Percentiles rank a stretch among this genome's conserved stretches.
phyloP scores from a whole-genome alignment of 1,284 basidiomycete species.

The Leccinum colubrinum region DNA sequence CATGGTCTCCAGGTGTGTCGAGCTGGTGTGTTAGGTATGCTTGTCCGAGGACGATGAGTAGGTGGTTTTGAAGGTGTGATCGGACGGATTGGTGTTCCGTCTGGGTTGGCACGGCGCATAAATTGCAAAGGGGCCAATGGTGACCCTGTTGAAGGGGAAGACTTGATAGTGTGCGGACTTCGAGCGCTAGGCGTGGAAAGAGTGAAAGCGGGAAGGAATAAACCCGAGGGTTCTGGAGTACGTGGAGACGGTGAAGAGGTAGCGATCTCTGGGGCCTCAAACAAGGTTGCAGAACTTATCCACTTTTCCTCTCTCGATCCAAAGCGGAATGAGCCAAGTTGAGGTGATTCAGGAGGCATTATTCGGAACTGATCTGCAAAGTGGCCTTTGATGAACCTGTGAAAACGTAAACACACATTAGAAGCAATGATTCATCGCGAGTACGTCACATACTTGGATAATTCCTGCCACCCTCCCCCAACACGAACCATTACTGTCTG shows the following conservation, averaged over 20 bases:
- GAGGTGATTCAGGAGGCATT: conserved; percentile 57
- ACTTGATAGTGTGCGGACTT: conserved; percentile 45
- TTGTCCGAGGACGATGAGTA: conserved; percentile 30
- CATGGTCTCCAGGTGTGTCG: conserved; percentile 36
- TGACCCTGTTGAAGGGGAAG: conserved; percentile 47
- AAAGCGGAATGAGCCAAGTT: conserved; percentile 34
- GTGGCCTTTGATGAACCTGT: conserved; percentile 82
- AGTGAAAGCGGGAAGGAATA: conserved; percentile 46
- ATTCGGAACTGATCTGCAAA: conserved; percentile 78
- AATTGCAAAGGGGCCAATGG: conserved; percentile 57
- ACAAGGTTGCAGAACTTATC: conserved; percentile 75
- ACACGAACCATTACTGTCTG: conserved; percentile 95
- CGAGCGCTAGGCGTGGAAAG: conserved; percentile 46
- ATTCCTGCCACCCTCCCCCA: conserved; percentile 91
- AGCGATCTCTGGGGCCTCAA: conserved; percentile 48
- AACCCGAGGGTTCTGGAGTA: conserved; percentile 65
- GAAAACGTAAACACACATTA: conserved; percentile 10
- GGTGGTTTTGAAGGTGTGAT: conserved; percentile 43
- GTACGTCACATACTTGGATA: conserved; percentile 68
- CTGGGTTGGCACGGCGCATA: conserved; percentile 49
- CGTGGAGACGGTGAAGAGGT: conserved; percentile 52
- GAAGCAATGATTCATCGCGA: background rate
- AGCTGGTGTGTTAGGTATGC: conserved; percentile 35
- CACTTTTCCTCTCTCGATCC: conserved; percentile 67
- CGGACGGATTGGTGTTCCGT: conserved; percentile 37